phyloP scores from a whole-genome alignment of 2,329 filamentous ascomycete species.

The Colletotrichum sp. region DNA sequence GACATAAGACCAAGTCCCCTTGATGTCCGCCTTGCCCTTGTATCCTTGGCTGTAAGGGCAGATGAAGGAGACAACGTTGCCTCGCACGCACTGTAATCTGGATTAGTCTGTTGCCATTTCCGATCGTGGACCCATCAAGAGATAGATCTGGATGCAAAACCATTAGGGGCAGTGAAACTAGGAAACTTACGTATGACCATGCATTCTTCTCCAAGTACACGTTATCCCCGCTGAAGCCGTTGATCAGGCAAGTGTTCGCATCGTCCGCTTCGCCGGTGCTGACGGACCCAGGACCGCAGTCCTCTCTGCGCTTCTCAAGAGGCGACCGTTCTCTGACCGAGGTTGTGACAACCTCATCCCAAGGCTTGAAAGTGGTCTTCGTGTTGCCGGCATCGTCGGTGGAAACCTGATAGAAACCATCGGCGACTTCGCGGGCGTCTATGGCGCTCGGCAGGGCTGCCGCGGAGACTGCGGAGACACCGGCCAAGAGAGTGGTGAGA shows the following conservation, averaged over 20 bases:
- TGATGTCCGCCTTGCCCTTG: neutral
- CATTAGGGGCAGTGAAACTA: fast-evolving
- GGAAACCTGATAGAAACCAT: neutral
- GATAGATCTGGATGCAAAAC: neutral
- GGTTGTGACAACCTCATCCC: neutral
- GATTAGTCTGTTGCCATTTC: neutral
- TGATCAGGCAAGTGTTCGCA: neutral
- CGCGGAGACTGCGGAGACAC: neutral
- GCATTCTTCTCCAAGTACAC: neutral
- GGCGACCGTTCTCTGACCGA: neutral
- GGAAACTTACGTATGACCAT: neutral
- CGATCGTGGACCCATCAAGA: neutral
- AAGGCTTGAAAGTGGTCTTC: neutral
- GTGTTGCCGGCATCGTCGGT: neutral
- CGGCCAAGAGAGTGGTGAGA: neutral
- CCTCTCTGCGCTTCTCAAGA: neutral
- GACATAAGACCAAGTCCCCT: neutral
- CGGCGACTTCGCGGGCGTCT: neutral
- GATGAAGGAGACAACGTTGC: neutral
- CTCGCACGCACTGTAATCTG: neutral
- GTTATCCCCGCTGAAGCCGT: neutral
- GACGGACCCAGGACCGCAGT: neutral
- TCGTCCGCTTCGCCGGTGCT: neutral
- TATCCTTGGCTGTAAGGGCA: neutral
- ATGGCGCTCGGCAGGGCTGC: neutral